Evolutionary conservation across 805 yeast species (phyloP).

Genomic region (Tetrapisispora phaffii): DNA sequence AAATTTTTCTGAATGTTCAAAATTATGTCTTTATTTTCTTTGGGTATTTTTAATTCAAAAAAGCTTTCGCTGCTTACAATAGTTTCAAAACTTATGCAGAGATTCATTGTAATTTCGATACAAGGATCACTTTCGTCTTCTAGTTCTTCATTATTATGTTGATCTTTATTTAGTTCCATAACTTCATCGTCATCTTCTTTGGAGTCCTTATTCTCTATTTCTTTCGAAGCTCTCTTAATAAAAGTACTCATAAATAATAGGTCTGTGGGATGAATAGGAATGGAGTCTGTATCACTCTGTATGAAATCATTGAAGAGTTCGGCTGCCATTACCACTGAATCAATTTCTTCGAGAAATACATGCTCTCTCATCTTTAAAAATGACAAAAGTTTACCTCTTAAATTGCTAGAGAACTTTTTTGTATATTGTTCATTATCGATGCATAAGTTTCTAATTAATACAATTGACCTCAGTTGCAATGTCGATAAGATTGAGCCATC

Average conservation of each 20-base stretch:
- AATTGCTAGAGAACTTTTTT: conserved; percentile 7
- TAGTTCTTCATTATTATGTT: conserved; percentile 1
- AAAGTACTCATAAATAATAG: conserved; percentile 9
- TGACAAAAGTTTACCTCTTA: conserved; percentile 12
- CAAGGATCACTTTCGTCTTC: conserved; percentile 18
- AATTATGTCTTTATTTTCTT: background rate
- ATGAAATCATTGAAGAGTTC: conserved; percentile 19
- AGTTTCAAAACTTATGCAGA: conserved; percentile 16
- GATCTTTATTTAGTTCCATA: conserved; percentile 8
- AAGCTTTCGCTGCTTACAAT: conserved; percentile 9
- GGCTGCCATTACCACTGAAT: conserved; percentile 10
- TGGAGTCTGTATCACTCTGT: conserved; percentile 4
- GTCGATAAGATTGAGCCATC: conserved; percentile 7
- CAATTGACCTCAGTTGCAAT: conserved; percentile 22
- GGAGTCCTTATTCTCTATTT: conserved; percentile 5
- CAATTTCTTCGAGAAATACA: conserved; percentile 11
- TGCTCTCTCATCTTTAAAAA: conserved; percentile 8
- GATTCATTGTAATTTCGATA: conserved; percentile 14
- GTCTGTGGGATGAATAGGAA: conserved; percentile 4
- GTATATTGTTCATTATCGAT: conserved; percentile 16
- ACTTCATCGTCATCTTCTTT: conserved; percentile 8
- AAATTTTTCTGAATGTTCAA: conserved; percentile 12
- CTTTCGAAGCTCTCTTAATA: conserved; percentile 8
- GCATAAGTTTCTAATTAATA: conserved; percentile 22
- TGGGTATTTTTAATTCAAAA: conserved; percentile 6